Evolutionary conservation across 2,329 filamentous ascomycete species (phyloP).

Genomic region (Trichoderma brevicompactum): DNA sequence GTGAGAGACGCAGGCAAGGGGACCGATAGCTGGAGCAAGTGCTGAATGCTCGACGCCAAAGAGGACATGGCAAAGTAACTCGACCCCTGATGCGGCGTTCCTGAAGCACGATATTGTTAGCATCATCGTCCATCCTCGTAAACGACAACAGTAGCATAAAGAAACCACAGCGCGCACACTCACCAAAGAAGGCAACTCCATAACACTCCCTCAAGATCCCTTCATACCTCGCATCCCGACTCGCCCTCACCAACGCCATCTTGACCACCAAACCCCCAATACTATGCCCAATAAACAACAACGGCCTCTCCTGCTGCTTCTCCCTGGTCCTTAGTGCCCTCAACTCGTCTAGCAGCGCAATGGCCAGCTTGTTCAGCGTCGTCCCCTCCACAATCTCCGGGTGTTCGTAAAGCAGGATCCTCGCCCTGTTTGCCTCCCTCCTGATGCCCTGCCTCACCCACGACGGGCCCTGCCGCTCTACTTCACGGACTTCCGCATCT

Average conservation of each 20-base stretch:
- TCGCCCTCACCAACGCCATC: conserved; percentile 56
- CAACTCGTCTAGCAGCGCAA: conserved; percentile 53
- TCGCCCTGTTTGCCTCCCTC: conserved; percentile 51
- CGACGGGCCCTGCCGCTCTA: conserved; percentile 42
- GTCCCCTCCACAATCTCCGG: conserved; percentile 47
- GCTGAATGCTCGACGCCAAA: conserved; percentile 58
- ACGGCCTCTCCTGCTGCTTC: conserved; percentile 49
- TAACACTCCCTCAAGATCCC: conserved; percentile 60
- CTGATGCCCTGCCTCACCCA: conserved; percentile 60
- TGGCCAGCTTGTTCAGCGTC: conserved; percentile 51
- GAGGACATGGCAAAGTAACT: conserved; percentile 64
- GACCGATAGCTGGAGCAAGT: conserved; percentile 55
- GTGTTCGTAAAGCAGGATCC: conserved; percentile 58
- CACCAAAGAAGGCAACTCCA: conserved; percentile 64
- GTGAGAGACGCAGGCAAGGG: conserved; percentile 57
- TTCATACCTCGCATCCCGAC: conserved; percentile 44
- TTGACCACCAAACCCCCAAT: conserved; percentile 65
- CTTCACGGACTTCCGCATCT: conserved; percentile 40
- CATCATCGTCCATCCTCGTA: background rate
- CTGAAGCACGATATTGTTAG: conserved; percentile 37
- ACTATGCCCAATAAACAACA: conserved; percentile 66
- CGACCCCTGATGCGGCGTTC: conserved; percentile 65
- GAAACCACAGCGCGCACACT: conserved; percentile 30
- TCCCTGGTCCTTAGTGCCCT: conserved; percentile 41
- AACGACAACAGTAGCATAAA: conserved; percentile 31